These are phyloP conservation scores for Secale cereale DNA, from an alignment of 176 grass and related monocot genomes.

Conservation along the genomic window DNA sequence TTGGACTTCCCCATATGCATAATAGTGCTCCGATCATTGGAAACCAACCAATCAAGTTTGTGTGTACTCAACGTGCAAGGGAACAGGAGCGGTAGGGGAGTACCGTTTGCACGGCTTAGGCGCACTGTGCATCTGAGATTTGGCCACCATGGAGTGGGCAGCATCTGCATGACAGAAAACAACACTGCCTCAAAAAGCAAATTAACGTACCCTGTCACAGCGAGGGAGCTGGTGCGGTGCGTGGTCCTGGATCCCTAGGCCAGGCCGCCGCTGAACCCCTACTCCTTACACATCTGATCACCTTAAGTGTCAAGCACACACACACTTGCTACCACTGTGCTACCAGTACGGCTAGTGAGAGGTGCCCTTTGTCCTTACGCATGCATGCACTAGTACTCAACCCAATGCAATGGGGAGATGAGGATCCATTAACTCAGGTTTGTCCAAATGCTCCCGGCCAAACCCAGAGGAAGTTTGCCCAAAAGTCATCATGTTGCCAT, in stretches of 20 bases:
- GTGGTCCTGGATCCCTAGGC: slow-evolving; percentile 40
- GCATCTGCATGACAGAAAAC: slow-evolving; percentile 27
- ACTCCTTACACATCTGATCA: slow-evolving; percentile 38
- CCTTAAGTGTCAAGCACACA: slow-evolving; percentile 33
- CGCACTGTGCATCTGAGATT: slow-evolving; percentile 24
- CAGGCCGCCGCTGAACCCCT: slow-evolving; percentile 21
- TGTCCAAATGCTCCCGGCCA: neutral
- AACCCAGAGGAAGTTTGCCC: neutral
- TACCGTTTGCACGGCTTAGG: neutral
- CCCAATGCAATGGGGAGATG: neutral
- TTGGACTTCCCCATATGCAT: neutral
- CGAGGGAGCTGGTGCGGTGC: slow-evolving; percentile 11
- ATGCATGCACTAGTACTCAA: neutral
- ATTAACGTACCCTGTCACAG: slow-evolving; percentile 29
- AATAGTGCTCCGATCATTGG: neutral
- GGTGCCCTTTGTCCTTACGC: slow-evolving; percentile 33
- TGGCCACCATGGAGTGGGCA: slow-evolving; percentile 12
- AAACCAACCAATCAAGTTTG: neutral
- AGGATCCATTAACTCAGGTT: neutral
- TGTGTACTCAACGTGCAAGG: neutral
- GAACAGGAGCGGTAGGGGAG: neutral
- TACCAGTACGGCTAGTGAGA: slow-evolving; percentile 28
- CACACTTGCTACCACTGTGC: neutral
- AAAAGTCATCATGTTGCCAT: neutral
- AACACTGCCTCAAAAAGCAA: slow-evolving; percentile 32